Evolutionary conservation across 108 stramenopile genomes (phyloP).

Genomic region (Schizochytrium sp.): DNA sequence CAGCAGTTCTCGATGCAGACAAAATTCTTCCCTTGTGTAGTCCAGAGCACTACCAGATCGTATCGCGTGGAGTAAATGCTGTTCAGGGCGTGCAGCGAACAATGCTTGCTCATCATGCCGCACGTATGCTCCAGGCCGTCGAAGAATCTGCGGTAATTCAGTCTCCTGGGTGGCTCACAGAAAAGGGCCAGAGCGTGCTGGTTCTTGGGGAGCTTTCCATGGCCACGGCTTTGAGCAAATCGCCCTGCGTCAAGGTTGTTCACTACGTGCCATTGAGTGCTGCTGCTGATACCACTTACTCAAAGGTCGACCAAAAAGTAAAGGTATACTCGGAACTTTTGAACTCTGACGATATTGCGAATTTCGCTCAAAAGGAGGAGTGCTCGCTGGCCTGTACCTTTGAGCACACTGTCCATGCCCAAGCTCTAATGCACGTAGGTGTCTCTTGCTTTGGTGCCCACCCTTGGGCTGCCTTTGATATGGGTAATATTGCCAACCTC

Average conservation of each 20-base stretch:
- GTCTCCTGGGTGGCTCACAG: background rate
- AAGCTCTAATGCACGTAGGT: background rate
- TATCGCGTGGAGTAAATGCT: background rate
- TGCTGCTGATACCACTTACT: no score
- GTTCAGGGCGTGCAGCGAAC: background rate
- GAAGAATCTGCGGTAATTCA: background rate
- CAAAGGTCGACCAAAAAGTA: no score
- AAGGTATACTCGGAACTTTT: no score
- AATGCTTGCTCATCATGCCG: background rate
- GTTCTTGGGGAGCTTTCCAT: background rate
- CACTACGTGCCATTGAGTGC: background rate
- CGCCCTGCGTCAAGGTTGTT: slow-evolving; percentile 5
- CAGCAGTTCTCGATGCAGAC: slow-evolving; percentile 7
- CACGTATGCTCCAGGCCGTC: background rate
- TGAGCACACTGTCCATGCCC: background rate
- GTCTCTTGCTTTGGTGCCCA: background rate
- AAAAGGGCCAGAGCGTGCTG: background rate
- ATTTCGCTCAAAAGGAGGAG: background rate
- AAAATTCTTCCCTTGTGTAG: background rate
- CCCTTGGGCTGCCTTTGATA: background rate
- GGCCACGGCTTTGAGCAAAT: background rate
- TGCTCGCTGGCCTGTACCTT: background rate
- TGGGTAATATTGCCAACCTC: background rate
- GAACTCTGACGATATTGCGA: background rate
- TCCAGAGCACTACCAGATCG: background rate